These are phyloP conservation scores for Rhynchosporium secalis DNA, from an alignment of 2,329 filamentous ascomycete genomes.

Conservation along the genomic window DNA sequence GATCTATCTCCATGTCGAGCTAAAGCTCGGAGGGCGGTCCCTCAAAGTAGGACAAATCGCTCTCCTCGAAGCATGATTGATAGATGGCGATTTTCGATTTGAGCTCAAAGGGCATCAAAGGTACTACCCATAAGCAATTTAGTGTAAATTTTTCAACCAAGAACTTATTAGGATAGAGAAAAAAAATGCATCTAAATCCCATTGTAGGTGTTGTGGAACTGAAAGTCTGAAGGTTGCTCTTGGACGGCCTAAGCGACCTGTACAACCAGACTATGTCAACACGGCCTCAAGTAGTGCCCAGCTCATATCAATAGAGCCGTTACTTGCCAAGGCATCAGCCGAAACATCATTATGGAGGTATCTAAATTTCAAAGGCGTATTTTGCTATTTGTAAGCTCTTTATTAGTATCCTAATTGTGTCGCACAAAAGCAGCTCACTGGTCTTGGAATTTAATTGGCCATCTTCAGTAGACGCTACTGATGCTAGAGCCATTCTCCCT, in stretches of 20 bases:
- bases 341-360: too few species aligned
- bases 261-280: not conserved
- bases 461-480: too few species aligned
- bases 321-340: too few species aligned
- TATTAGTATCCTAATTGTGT: too few species aligned
- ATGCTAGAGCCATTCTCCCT: too few species aligned
- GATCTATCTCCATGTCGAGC: slow-evolving; percentile 12
- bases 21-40: slow-evolving; percentile 18
- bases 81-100: not conserved
- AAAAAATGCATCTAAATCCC: not conserved
- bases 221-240: slow-evolving; percentile 2
- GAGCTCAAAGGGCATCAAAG: not conserved
- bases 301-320: not conserved
- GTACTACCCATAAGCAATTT: not conserved
- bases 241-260: not conserved
- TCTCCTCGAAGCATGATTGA: slow-evolving; percentile 11
- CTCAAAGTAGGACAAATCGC: slow-evolving; percentile 15
- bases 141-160: too few species aligned
- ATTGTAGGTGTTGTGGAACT: not conserved
- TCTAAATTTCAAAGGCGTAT: too few species aligned
- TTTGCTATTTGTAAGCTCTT: too few species aligned
- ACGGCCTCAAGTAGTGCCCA: not conserved
- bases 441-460: too few species aligned
- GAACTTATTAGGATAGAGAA: too few species aligned
- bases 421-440: too few species aligned